phyloP scores from a whole-genome alignment of 208 protist species.

The Trypanosoma congolense region DNA sequence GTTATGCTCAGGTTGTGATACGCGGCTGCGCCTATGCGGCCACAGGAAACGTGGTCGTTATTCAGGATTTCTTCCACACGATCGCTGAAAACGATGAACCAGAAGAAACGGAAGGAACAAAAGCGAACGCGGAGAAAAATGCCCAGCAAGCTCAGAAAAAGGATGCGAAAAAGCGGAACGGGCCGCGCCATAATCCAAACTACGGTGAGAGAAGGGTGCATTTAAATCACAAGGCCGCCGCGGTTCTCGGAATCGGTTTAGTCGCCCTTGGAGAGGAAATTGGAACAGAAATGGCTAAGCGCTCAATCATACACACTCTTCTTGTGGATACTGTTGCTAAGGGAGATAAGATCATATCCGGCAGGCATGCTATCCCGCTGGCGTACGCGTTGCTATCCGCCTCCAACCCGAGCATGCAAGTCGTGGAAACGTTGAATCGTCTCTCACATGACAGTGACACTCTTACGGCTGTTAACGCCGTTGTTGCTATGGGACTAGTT shows the following conservation, averaged over 20 bases:
- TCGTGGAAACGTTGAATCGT: constrained; percentile 98
- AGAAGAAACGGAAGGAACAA: constrained; percentile 45
- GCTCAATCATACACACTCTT: constrained; percentile 96
- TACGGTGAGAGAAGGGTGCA: constrained; percentile 31
- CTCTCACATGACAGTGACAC: constrained; percentile 96
- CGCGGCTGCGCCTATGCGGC: constrained; percentile 97
- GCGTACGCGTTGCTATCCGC: constrained; percentile 96
- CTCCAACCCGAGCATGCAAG: constrained; percentile 92
- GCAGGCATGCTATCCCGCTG: constrained; percentile 95
- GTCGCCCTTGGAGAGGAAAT: constrained; percentile 98
- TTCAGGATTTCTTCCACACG: constrained; percentile 95
- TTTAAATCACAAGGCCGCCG: constrained; percentile 91
- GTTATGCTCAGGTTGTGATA: constrained; percentile 92
- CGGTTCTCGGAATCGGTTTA: constrained; percentile 97
- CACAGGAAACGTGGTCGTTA: constrained; percentile 98
- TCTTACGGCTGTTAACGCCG: constrained; percentile 93
- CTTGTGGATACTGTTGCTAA: constrained; percentile 86
- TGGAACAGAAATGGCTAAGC: constrained; percentile 96
- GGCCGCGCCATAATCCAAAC: too few relatives aligned
- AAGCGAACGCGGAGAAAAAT: constrained; percentile 30
- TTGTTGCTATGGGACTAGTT: constrained; percentile 96
- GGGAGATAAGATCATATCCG: constrained; percentile 63
- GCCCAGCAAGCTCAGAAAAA: constrained; percentile 11
- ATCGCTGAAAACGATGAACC: constrained; percentile 92
- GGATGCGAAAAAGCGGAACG: neutral